Percentiles rank a stretch among this genome's conserved stretches.
These are phyloP conservation scores for Fraxinus angustifolia DNA, from an alignment of 305 asterid species.

Conservation along the genomic window DNA sequence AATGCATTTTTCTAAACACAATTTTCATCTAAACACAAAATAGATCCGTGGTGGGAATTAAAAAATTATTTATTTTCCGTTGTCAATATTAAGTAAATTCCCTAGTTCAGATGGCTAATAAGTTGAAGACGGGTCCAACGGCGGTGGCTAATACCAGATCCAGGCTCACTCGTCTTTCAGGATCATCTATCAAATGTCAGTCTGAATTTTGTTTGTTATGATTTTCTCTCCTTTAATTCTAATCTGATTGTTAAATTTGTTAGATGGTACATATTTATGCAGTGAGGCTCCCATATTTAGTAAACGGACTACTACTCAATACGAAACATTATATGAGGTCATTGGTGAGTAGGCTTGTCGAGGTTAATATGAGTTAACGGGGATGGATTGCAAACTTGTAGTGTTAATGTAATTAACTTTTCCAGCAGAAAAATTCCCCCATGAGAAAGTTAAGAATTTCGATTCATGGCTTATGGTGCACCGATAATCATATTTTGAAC, in stretches of 20 bases:
- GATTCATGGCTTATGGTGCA: too few species aligned
- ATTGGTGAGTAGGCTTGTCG: background rate
- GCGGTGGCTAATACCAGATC: constrained; percentile 72
- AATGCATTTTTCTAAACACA: too few species aligned
- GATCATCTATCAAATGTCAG: constrained; percentile 74
- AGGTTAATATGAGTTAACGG: background rate
- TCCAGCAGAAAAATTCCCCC: background rate
- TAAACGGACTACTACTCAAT: background rate
- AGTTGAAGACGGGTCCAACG: constrained; percentile 48
- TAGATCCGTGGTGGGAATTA: too few species aligned
- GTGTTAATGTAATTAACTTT: background rate
- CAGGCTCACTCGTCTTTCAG: constrained; percentile 89
- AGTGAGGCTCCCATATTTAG: background rate
- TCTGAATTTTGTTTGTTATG: constrained; percentile 9
- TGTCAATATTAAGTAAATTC: too few species aligned
- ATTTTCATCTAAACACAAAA: too few species aligned
- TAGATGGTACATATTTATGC: background rate
- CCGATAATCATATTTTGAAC: too few species aligned
- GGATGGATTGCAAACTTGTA: background rate
- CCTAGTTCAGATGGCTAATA: constrained; percentile 40
- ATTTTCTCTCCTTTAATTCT: background rate
- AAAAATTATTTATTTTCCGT: too few species aligned
- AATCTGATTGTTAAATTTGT: background rate
- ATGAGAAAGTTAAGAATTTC: background rate
- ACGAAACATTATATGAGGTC: background rate